Conservation (phyloP, 345 rosid genomes). For the Litchi chinensis region DNA sequence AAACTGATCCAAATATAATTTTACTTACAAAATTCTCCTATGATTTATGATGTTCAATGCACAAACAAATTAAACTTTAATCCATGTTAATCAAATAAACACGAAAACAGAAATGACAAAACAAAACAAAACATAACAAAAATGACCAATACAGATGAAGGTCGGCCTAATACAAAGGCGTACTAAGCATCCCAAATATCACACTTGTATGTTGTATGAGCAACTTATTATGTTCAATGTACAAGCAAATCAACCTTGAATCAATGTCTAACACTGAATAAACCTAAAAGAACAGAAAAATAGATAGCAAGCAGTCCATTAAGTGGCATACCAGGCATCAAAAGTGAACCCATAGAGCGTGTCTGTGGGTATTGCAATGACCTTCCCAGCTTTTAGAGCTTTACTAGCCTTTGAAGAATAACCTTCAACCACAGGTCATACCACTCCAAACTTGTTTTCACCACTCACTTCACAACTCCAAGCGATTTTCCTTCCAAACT, state of each 20-base stretch:
- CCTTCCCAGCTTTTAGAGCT: conserved; percentile 74
- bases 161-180: too few species aligned
- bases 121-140: neutral
- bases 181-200: too few species aligned
- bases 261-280: too few species aligned
- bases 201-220: too few species aligned
- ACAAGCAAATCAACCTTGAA: too few species aligned
- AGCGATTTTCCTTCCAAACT: conserved; percentile 48
- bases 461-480: conserved; percentile 33
- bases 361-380: conserved; percentile 88
- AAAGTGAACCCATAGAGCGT: conserved; percentile 94
- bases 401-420: conserved; percentile 64
- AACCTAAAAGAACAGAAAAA: neutral
- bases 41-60: neutral
- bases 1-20: neutral
- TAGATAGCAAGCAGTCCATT: neutral
- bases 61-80: neutral
- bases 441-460: conserved; percentile 40
- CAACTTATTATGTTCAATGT: too few species aligned
- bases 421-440: conserved; percentile 61
- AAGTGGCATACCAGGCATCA: conserved; percentile 78
- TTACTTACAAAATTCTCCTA: neutral
- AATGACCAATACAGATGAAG: too few species aligned
- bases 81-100: neutral
- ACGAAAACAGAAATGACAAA: neutral